Evolutionary conservation across 2,329 filamentous ascomycete species (phyloP).

Genomic region (Triangularia verruculosa): DNA sequence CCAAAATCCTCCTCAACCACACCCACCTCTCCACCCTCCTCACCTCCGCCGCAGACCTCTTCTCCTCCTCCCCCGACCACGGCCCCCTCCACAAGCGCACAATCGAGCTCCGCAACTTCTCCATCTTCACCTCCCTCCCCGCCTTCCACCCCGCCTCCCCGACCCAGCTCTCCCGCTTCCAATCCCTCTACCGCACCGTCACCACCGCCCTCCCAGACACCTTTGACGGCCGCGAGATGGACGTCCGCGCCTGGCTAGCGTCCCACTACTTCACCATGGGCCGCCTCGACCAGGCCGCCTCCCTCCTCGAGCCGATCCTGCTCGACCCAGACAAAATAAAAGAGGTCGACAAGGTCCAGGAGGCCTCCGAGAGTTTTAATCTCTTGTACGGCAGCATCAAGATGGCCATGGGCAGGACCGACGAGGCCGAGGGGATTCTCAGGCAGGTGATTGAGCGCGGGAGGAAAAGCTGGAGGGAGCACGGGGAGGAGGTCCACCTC

Average conservation of each 20-base stretch:
- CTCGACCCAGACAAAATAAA: neutral
- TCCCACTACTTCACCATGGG: constrained; percentile 10
- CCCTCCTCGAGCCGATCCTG: constrained; percentile 7
- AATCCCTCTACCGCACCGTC: constrained; percentile 2
- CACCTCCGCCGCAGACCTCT: constrained; percentile 6
- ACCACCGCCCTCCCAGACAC: neutral
- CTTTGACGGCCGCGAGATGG: constrained; percentile 9
- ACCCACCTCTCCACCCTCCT: constrained; percentile 6
- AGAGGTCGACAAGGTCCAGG: neutral
- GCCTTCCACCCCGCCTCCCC: constrained; percentile 1
- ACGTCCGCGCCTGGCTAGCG: constrained; percentile 6
- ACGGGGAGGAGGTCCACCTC: constrained; percentile 7
- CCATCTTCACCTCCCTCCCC: constrained; percentile 9
- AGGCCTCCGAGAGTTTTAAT: neutral
- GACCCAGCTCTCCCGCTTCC: neutral
- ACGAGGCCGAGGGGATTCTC: neutral
- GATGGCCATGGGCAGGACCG: constrained; percentile 1
- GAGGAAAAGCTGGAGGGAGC: neutral
- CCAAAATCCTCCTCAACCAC: neutral
- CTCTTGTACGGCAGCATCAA: constrained; percentile 6
- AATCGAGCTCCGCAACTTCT: constrained; percentile 8
- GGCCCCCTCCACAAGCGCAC: constrained; percentile 9
- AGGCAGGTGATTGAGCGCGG: neutral
- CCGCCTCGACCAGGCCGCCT: neutral
- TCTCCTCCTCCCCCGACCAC: neutral